phyloP scores from a whole-genome alignment of 164 flowering plant species.

The Stephania cephalantha region DNA sequence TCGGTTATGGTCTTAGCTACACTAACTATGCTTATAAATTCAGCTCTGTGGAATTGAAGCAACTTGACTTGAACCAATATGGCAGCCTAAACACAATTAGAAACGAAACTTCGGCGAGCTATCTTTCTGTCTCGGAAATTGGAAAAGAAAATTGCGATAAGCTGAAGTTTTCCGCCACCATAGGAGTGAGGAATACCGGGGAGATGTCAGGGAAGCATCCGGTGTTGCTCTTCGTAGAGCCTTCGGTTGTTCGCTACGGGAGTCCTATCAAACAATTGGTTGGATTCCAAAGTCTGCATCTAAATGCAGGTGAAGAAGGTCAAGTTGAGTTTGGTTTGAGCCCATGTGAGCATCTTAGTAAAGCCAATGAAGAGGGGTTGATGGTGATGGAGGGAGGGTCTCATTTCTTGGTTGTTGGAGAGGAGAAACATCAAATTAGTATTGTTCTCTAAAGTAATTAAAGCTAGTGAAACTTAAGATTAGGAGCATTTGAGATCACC shows the following conservation, averaged over 20 bases:
- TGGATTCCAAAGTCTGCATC: constrained; percentile 53
- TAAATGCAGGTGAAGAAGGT: constrained; percentile 43
- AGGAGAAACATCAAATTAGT: constrained; percentile 39
- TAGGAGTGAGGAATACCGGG: constrained; percentile 56
- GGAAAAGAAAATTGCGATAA: constrained; percentile 39
- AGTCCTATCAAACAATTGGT: constrained; percentile 52
- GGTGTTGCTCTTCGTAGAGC: constrained; percentile 48
- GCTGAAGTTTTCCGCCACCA: constrained; percentile 30
- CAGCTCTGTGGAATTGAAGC: constrained; percentile 24
- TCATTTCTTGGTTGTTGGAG: constrained; percentile 54
- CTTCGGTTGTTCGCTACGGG: constrained; percentile 20
- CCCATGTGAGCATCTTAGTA: constrained; percentile 73
- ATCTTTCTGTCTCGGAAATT: constrained; percentile 38
- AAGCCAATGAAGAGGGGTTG: constrained; percentile 52
- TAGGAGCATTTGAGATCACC: neutral
- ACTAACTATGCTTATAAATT: constrained; percentile 50
- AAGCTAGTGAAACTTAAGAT: neutral
- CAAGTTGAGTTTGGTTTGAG: constrained; percentile 44
- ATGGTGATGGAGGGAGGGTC: constrained; percentile 63
- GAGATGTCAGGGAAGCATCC: constrained; percentile 75
- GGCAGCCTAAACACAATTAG: constrained; percentile 5
- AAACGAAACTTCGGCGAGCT: constrained; percentile 12
- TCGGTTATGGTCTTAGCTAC: constrained; percentile 88
- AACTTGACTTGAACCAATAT: constrained; percentile 36
- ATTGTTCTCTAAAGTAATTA: constrained; percentile 13